Evolutionary conservation across 176 grass and related monocot genomes (phyloP).

Genomic region (Carex cristatella): DNA sequence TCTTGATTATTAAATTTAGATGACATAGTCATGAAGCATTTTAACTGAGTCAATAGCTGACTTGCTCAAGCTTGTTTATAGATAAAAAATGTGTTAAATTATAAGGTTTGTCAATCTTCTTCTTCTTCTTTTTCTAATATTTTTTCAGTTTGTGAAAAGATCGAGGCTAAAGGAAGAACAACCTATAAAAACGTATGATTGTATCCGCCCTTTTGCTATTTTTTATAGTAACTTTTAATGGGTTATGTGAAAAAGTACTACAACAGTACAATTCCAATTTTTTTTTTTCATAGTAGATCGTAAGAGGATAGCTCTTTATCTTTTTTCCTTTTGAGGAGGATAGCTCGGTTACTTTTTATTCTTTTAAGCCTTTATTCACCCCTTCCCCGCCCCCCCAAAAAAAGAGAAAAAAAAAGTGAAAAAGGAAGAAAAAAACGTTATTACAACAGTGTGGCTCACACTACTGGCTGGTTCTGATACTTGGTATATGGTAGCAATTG

Average conservation of each 20-base stretch:
- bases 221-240: neutral
- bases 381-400: neutral
- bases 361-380: neutral
- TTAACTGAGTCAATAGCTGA: neutral
- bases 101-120: neutral
- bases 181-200: slow-evolving; percentile 79
- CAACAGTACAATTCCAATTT: too few species aligned
- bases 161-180: slow-evolving; percentile 84
- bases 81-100: neutral
- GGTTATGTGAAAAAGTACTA: too few species aligned
- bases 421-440: neutral
- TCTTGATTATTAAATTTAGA: neutral
- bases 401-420: neutral
- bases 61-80: neutral
- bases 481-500: neutral
- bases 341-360: neutral
- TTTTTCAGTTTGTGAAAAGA: slow-evolving; percentile 86
- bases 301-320: too few species aligned
- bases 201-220: neutral
- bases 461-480: neutral
- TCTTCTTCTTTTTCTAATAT: neutral
- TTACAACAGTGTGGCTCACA: neutral
- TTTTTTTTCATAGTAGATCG: too few species aligned
- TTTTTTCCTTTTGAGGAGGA: neutral
- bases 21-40: neutral